Base-by-base conservation (phyloP, 2,329 filamentous ascomycete genomes). In the Colletotrichum eremochloae region DNA sequence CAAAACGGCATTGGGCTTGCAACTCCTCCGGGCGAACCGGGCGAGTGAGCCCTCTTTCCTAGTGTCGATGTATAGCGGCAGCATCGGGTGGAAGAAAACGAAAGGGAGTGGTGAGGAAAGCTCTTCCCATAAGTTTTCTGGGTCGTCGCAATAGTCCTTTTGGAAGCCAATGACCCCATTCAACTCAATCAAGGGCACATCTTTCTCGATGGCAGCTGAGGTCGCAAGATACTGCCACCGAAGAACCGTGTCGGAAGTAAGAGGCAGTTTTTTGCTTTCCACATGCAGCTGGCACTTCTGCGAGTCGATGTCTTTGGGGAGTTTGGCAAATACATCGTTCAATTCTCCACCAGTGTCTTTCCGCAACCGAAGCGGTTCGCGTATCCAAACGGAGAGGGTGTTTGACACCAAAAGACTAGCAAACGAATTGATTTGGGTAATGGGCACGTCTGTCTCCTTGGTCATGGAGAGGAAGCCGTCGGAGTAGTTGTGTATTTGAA, bases 1-100 rank as follows among this genome's bases (percentile, higher is more conserved):
- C 77, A 98, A 86, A 42, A 89, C 88, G n/a, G 96, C 90, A 78
- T 98, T 99, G 1, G 96, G 94, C 73, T 90, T 91, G 84, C 96
- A 99, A 77, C 96, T 98, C 75, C 96, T 90, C 68, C 96, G 91
- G n/a, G 97, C 91, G 79, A 96, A 98, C 56, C 96, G 93, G 69
- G 96, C 91, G 46, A 91, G 85, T 5, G 94, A 97, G 31, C 96
- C 96, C 83, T 97, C 94, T 79, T 90, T 90, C 72, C 96, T 89
- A 12, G 95, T 96, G 81, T 98, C 96, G 78, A 99, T 96, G 82
- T 95, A 97, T 15, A 99, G 89, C 0, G 96, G 96, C 11, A 98
- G 89, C 71, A 92, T 88, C 1, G 95, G 94, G 78, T 97, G 95
- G 81, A 98, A 96, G 79, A 95, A 94, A 33, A 96, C 93, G 76